Conservation (phyloP, 805 yeast genomes). For the Nakazawaea ambrosiae region DNA sequence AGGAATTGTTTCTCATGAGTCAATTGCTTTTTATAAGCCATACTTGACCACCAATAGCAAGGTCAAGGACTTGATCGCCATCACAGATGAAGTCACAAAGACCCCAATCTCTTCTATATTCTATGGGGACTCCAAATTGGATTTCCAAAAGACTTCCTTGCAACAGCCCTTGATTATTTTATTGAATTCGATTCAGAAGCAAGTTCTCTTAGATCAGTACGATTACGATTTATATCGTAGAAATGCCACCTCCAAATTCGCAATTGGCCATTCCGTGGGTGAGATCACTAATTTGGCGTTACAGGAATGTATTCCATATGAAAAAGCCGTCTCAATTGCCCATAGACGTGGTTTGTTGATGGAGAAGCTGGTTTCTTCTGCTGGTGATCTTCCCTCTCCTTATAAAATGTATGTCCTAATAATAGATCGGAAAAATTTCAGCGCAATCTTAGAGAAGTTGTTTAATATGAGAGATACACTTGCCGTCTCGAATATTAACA, state of each 20-base stretch:
- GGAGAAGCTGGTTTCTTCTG: conserved; percentile 20
- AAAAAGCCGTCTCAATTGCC: conserved; percentile 20
- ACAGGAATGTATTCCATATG: conserved; percentile 20
- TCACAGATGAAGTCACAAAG: conserved; percentile 15
- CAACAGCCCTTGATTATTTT: conserved; percentile 26
- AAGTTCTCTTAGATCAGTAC: conserved; percentile 13
- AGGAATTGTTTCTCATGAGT: conserved; percentile 5
- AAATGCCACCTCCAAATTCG: conserved; percentile 13
- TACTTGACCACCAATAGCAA: conserved; percentile 9
- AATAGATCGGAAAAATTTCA: conserved; percentile 19
- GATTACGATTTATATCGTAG: conserved; percentile 18
- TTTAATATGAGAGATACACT: conserved; percentile 1
- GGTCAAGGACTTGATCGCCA: conserved; percentile 12
- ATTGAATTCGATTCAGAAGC: conserved; percentile 18
- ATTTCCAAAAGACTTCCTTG: conserved; percentile 19
- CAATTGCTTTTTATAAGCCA: conserved; percentile 1
- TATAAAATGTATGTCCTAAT: conserved; percentile 29
- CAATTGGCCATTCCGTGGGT: conserved; percentile 30
- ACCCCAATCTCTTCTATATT: conserved; percentile 4
- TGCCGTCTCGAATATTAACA: conserved; percentile 25
- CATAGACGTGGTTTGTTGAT: conserved; percentile 23
- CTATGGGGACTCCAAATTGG: conserved; percentile 8
- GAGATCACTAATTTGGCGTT: conserved; percentile 24
- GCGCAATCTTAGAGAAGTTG: conserved; percentile 10
- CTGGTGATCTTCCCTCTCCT: conserved; percentile 15